Conservation (phyloP, 495 filamentous ascomycete species). For the Aspergillus bertholletiae region DNA sequence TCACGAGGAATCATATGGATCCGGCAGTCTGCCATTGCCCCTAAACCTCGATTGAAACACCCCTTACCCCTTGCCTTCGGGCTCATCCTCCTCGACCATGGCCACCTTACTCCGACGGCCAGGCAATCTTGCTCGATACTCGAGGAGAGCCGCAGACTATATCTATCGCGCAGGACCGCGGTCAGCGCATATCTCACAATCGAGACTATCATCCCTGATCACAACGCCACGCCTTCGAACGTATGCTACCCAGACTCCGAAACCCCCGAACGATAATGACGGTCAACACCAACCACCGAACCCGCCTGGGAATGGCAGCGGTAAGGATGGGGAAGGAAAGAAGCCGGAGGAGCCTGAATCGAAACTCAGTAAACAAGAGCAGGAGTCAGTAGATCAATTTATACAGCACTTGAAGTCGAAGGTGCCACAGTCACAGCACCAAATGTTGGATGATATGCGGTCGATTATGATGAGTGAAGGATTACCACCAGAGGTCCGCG, state of each 20-base stretch:
- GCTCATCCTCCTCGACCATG: slow-evolving; percentile 51
- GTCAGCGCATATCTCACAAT: slow-evolving; percentile 30
- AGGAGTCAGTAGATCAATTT: slow-evolving; percentile 31
- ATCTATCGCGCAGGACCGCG: slow-evolving; percentile 39
- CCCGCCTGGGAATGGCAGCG: slow-evolving; percentile 24
- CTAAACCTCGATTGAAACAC: slow-evolving; percentile 23
- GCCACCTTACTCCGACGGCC: slow-evolving; percentile 63
- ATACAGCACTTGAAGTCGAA: slow-evolving; percentile 27
- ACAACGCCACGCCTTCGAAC: slow-evolving; percentile 45
- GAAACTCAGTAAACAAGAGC: slow-evolving; percentile 33
- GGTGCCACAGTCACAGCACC: slow-evolving; percentile 25
- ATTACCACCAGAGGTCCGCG: slow-evolving; percentile 27
- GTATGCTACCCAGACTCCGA: slow-evolving; percentile 52
- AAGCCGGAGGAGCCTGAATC: slow-evolving; percentile 37
- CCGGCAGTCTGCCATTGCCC: slow-evolving; percentile 19
- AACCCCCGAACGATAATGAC: slow-evolving; percentile 46
- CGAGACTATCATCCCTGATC: slow-evolving; percentile 43
- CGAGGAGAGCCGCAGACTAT: slow-evolving; percentile 48
- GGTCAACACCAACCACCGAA: slow-evolving; percentile 23
- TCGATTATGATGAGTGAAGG: slow-evolving; percentile 29
- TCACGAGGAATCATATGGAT: slow-evolving; percentile 26
- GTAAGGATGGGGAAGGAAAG: slow-evolving; percentile 21
- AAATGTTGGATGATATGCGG: slow-evolving; percentile 28
- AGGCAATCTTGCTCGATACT: slow-evolving; percentile 59
- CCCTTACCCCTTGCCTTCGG: slow-evolving; percentile 29